Percentiles rank a stretch among this genome's conserved stretches.
Conservation (phyloP, 2,329 filamentous ascomycete species). For the Ascochyta pisi region DNA sequence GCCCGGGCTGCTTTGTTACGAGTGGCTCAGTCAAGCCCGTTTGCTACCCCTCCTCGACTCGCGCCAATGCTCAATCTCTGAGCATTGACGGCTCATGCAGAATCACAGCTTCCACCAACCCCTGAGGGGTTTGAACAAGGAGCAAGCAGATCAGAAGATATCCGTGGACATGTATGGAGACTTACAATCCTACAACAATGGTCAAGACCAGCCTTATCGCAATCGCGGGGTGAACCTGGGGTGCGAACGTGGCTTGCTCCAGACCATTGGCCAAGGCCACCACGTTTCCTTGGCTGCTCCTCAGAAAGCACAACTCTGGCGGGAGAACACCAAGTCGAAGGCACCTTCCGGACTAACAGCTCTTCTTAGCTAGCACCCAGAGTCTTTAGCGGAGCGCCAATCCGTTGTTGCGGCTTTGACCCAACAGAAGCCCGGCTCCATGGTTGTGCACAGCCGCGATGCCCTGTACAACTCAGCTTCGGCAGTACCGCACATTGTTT, state of each 20-base stretch:
- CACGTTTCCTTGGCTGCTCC: conserved; percentile 36
- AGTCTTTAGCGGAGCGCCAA: conserved; percentile 6
- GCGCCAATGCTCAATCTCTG: background rate
- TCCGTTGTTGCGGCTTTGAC: conserved; percentile 7
- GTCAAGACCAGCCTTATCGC: conserved; percentile 15
- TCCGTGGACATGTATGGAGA: background rate
- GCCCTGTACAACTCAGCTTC: background rate
- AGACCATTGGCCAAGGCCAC: conserved; percentile 41
- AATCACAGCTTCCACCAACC: too few relatives aligned
- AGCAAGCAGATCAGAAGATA: too few relatives aligned
- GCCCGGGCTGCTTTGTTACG: conserved; percentile 1
- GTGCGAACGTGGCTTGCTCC: conserved; percentile 42
- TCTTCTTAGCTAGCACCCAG: conserved; percentile 9
- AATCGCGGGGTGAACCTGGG: conserved; percentile 27
- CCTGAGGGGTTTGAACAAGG: background rate
- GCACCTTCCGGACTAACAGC: conserved; percentile 4
- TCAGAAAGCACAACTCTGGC: conserved; percentile 8
- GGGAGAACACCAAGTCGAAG: conserved; percentile 5
- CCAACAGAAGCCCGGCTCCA: background rate
- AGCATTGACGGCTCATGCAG: background rate
- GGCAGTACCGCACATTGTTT: background rate
- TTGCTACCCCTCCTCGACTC: background rate
- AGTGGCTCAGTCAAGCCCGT: background rate
- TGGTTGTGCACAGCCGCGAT: background rate
- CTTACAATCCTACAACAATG: conserved; percentile 6